Base-by-base conservation (phyloP, 1,284 basidiomycete genomes). In the Austroboletus niveus region DNA sequence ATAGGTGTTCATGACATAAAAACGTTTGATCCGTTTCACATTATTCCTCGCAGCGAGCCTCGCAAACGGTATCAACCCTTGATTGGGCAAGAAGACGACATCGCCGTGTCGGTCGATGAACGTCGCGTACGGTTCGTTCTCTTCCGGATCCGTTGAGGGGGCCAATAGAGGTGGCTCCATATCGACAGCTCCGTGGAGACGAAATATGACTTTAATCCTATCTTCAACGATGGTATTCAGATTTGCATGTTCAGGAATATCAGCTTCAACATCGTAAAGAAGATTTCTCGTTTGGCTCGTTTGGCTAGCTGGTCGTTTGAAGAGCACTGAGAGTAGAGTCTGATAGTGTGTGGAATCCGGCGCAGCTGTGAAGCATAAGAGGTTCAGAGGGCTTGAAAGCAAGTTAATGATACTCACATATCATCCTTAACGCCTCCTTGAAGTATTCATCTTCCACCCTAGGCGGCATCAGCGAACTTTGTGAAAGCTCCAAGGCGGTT, bases 101-200 rank as follows among this genome's bases (percentile, higher is more conserved):
- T 93, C 89, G 2, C 92, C 92, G 48, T 87, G 85, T 49, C 82
- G 75, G 70, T 94, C 91, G n/a, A 94, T 78, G 60, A 94, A 85
- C 3, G 83, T 74, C 0, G 87, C 87, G 27, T 84, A 80, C 6
- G 77, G 80, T 24, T 66, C 57, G 15, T 61, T 66, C 41, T 71
- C 68, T 42, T 61, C 68, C 0, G 60, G 53, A 40, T 57, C 52
- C 14, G 53, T 57, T 3, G 51, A 68, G 11, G 94, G 95, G 60
- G 94, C 82, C 5, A 98, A 74, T 14, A 96, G 72, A 0, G 93
- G 89, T 0, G 93, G 85, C 57, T 92, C 87, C 66, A 87, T 83
- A 59, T 94, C 85, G 3, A 97, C 84, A 0, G 95, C 94, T 7
- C 95, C 95, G 60, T 95, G 94, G 2, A 95, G 75, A 43, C 86